Conservation (phyloP, 2,329 filamentous ascomycete genomes). For the Neurospora sp. region DNA sequence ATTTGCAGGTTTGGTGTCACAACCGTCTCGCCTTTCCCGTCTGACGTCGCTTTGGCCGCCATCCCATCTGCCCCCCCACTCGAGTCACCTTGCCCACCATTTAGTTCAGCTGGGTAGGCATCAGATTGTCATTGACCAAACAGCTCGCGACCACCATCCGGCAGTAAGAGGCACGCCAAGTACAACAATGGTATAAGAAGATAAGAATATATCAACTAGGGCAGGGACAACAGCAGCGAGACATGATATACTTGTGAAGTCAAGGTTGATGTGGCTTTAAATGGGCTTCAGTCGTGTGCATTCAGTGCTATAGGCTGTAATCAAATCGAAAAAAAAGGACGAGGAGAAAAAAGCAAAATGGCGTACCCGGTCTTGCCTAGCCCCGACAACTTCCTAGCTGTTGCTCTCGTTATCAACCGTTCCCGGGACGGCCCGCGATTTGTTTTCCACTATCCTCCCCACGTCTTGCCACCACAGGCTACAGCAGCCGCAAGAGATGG, state of each 20-base stretch:
- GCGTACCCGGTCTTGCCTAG: constrained; percentile 40
- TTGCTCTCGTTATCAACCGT: constrained; percentile 64
- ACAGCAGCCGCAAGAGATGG: constrained; percentile 16
- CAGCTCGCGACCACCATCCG: not conserved
- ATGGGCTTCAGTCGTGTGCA: not conserved
- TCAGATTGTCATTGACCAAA: not conserved
- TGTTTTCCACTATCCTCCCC: constrained; percentile 81
- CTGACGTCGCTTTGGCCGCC: not conserved
- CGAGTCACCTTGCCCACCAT: not conserved
- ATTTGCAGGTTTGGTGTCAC: not conserved
- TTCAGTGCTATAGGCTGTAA: not conserved
- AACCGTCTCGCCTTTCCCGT: not conserved
- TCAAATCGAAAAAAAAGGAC: not conserved
- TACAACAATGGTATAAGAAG: not conserved
- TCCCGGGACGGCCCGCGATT: constrained; percentile 72
- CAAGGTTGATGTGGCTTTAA: not conserved
- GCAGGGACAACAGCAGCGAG: not conserved
- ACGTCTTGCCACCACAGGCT: constrained; percentile 32
- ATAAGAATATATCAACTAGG: not conserved
- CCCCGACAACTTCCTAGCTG: constrained; percentile 52
- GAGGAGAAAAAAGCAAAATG: constrained; percentile 24
- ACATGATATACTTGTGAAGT: not conserved
- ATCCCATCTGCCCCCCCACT: not conserved
- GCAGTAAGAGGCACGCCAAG: not conserved
- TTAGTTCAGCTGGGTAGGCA: not conserved